These are phyloP conservation scores for Tolypocladium sp. DNA, from an alignment of 2,329 filamentous ascomycete genomes.

Conservation along the genomic window DNA sequence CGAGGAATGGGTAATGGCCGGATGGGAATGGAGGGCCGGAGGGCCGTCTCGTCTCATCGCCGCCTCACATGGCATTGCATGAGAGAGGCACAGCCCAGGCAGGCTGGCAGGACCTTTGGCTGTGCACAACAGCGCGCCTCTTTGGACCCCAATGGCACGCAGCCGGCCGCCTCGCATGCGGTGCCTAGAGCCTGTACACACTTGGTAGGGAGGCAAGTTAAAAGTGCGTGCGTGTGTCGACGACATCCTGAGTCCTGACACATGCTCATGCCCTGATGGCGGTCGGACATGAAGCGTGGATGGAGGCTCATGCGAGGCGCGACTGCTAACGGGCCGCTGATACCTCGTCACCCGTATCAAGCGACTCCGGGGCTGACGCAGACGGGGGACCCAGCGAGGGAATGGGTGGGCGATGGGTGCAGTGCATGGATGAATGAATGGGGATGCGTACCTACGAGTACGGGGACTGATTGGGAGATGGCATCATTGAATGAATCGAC, in stretches of 20 bases:
- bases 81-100: not conserved
- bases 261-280: not conserved
- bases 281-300: not conserved
- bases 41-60: not conserved
- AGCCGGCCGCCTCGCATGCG: not conserved
- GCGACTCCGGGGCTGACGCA: not conserved
- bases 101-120: not conserved
- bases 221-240: not conserved
- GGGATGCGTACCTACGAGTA: not conserved
- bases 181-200: not conserved
- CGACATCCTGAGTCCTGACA: not conserved
- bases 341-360: not conserved
- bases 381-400: not conserved
- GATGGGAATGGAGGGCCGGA: not conserved
- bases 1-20: not conserved
- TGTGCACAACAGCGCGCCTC: not conserved
- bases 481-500: not conserved
- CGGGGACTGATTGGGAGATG: not conserved
- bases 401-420: not conserved
- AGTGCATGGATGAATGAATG: too few relatives aligned
- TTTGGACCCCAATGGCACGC: not conserved
- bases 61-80: not conserved
- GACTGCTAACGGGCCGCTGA: too few relatives aligned
- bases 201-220: not conserved
- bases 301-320: too few relatives aligned